These are phyloP conservation scores for Mediolabrus comicus DNA, from an alignment of 108 stramenopile genomes.

Conservation along the genomic window DNA sequence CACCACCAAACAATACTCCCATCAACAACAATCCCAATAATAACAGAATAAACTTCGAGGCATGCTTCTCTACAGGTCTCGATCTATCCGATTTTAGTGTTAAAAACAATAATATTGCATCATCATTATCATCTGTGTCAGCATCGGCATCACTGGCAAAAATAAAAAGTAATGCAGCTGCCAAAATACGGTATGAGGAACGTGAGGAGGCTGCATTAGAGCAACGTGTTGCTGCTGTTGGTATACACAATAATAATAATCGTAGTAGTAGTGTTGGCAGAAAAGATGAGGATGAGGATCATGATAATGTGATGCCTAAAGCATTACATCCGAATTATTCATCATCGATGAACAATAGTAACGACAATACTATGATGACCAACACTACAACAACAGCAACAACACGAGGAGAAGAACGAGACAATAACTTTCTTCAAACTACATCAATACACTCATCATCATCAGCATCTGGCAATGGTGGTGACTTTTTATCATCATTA, in stretches of 20 bases:
- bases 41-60: background rate
- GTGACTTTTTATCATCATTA: background rate
- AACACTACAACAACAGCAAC: background rate
- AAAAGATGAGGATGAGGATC: too few relatives aligned
- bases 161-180: background rate
- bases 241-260: background rate
- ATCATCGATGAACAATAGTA: too few relatives aligned
- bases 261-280: background rate
- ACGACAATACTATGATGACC: too few relatives aligned
- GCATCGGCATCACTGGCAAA: background rate
- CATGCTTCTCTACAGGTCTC: background rate
- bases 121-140: background rate
- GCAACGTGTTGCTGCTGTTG: background rate
- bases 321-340: constrained; percentile 2
- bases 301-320: background rate
- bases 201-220: background rate
- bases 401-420: background rate
- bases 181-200: background rate
- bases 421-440: background rate
- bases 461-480: background rate
- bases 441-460: too few relatives aligned
- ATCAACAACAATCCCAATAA: background rate
- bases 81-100: background rate
- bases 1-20: background rate
- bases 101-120: background rate